Evolutionary conservation across 306 rosid genomes (phyloP).

Genomic region (Cicer judaicum): DNA sequence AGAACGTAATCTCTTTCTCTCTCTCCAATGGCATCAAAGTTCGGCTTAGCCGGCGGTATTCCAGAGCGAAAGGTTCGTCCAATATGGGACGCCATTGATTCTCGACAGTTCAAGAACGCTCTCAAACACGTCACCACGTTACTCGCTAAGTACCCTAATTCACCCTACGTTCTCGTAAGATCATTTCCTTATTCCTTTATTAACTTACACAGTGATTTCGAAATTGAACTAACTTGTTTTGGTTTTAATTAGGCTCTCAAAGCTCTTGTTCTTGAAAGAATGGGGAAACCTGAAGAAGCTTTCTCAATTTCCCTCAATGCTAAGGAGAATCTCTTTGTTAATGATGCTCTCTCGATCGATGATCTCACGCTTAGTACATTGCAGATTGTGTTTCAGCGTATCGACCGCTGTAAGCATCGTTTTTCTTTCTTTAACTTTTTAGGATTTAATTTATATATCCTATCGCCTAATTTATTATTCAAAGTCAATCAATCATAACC

Average conservation of each 20-base stretch:
- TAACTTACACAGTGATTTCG: not conserved
- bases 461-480: too few relatives aligned
- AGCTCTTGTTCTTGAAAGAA: constrained; percentile 84
- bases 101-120: constrained; percentile 91
- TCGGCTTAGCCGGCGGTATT: constrained; percentile 91
- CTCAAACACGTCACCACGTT: constrained; percentile 75
- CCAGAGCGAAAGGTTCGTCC: constrained; percentile 97
- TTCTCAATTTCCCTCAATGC: constrained; percentile 71
- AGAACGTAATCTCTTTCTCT: not conserved
- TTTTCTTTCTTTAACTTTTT: not conserved
- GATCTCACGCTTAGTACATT: constrained; percentile 95
- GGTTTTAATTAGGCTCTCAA: constrained; percentile 71
- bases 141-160: constrained; percentile 71
- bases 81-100: constrained; percentile 97
- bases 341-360: constrained; percentile 77
- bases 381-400: constrained; percentile 90
- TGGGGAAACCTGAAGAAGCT: constrained; percentile 90
- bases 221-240: not conserved
- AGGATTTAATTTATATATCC: too few relatives aligned
- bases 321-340: constrained; percentile 63
- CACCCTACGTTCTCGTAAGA: constrained; percentile 84
- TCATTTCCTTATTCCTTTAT: not conserved
- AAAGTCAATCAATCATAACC: too few relatives aligned
- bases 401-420: constrained; percentile 72
- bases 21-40: constrained; percentile 80